Base-by-base conservation (phyloP, 1,284 basidiomycete genomes). In the Abortiporus biennis region DNA sequence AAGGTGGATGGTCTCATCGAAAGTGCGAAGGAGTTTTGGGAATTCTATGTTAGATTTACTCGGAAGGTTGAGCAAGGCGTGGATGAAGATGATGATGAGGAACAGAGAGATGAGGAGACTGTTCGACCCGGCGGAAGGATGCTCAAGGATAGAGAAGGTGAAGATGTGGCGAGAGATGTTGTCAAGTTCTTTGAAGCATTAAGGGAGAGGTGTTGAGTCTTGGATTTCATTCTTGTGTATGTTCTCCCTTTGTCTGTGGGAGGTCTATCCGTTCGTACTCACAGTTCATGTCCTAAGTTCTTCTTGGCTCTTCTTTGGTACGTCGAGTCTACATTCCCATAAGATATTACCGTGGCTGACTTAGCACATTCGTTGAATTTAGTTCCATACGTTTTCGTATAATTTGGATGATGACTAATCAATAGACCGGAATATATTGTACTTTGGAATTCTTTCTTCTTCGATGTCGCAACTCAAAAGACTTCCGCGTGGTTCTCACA, bases 21-120 rank as follows among this genome's bases (percentile, higher is more conserved):
- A 6, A 70, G 78, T 47, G 79, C 78, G 8, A 64, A 61, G 30
- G 72, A 78, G 37, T 83, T 85, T 56, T 69, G 71, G 22, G 62
- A 65, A 31, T 71, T 84, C 47, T 84, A 81, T 55, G 62, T 54
- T 9, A 59, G 66, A 31, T 56, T 65, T 36, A 57, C 62, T 30
- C 51, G 54, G 45, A 56, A 57, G 42, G 54, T 63, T 17, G 53
- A 58, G 3, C 45, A 51, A 3, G 53, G 47, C 13, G 56, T 48
- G 22, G 58, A 53, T 19, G 57, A 57, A 16, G 56, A 47, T 1
- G 56, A 31, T 15, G 47, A 61, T 13, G 52, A 51, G 2, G 48
- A 53, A 12, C 2, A 44, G 40, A 11, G 51, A 40, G 57, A 52
- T 21, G 55, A 47, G 8, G n/a, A n/a, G n/a, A n/a, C n/a, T n/a